These are phyloP conservation scores for Ustilago vetiveriae DNA, from an alignment of 1,284 basidiomycete genomes.

Conservation along the genomic window DNA sequence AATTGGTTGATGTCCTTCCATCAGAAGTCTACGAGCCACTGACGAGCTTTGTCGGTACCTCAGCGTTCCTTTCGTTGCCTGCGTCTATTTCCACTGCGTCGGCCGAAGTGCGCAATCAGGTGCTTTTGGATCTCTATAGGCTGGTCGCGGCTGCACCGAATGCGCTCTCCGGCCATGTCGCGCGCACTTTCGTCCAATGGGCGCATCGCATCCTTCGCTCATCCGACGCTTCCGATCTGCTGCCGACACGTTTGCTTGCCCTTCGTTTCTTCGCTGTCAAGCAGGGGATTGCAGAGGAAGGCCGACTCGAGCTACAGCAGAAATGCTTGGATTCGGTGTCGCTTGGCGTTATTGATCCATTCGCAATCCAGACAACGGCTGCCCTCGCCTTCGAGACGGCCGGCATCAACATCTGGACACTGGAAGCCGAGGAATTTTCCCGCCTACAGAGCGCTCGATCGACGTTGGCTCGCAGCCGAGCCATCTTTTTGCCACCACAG, in stretches of 20 bases:
- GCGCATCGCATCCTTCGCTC: slow-evolving; percentile 35
- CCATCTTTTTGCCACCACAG: slow-evolving; percentile 10
- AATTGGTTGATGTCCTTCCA: slow-evolving; percentile 55
- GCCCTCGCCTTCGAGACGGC: slow-evolving; percentile 21
- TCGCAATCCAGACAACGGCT: slow-evolving; percentile 20
- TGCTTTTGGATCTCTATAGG: slow-evolving; percentile 31
- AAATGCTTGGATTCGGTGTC: slow-evolving; percentile 16
- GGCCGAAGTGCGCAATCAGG: slow-evolving; percentile 24
- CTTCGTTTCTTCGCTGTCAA: slow-evolving; percentile 43
- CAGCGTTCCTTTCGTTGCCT: slow-evolving; percentile 31
- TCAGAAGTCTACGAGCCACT: slow-evolving; percentile 51
- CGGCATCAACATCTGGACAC: slow-evolving; percentile 45
- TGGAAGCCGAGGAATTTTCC: slow-evolving; percentile 38
- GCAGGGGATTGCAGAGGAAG: slow-evolving; percentile 42
- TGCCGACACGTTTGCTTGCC: slow-evolving; percentile 50
- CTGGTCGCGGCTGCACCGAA: slow-evolving; percentile 21
- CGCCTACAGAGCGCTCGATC: slow-evolving; percentile 14
- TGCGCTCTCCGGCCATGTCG: slow-evolving; percentile 8
- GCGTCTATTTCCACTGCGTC: slow-evolving; percentile 4
- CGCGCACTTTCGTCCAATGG: slow-evolving; percentile 8
- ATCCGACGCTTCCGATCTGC: slow-evolving; percentile 1
- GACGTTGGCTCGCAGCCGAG: slow-evolving; percentile 2
- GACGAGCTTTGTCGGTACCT: slow-evolving; percentile 27
- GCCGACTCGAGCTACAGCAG: slow-evolving; percentile 30
- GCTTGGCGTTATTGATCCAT: slow-evolving; percentile 5